A percentile compares a stretch with the other conserved stretches of the same genome.
phyloP scores from a whole-genome alignment of 2,329 filamentous ascomycete genomes.

The Torrubiella hemipterigena region DNA sequence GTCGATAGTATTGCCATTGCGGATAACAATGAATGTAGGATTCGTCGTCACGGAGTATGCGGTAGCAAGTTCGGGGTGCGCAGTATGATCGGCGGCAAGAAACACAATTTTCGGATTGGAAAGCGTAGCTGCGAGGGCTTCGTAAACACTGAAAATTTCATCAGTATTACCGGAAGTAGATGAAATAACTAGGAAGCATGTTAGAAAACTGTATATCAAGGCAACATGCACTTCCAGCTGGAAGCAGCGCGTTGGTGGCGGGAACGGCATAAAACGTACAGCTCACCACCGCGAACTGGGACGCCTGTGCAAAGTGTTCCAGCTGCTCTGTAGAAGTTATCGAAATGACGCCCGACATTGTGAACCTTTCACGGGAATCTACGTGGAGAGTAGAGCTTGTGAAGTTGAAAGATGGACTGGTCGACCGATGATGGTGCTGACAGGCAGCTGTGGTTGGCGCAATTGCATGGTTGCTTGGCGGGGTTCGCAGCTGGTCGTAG shows the following conservation, averaged over 20 bases:
- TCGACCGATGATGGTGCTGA: too few relatives aligned
- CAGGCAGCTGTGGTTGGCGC: too few relatives aligned
- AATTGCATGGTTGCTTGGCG: too few relatives aligned
- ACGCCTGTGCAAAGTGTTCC: slow-evolving; percentile 53
- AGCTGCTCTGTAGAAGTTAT: slow-evolving; percentile 50
- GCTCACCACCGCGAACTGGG: slow-evolving; percentile 73
- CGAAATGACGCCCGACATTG: slow-evolving; percentile 13
- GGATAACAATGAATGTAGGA: slow-evolving; percentile 88
- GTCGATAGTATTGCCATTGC: slow-evolving; percentile 53
- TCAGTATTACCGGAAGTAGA: slow-evolving; percentile 81
- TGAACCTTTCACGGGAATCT: not conserved
- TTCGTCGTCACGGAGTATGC: slow-evolving; percentile 65
- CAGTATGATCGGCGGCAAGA: slow-evolving; percentile 75
- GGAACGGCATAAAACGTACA: slow-evolving; percentile 48
- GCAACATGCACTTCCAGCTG: slow-evolving; percentile 6
- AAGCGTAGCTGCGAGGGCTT: slow-evolving; percentile 59
- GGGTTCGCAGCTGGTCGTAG: too few relatives aligned
- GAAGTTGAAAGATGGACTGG: too few relatives aligned
- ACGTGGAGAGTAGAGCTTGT: not conserved
- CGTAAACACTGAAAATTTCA: slow-evolving; percentile 71
- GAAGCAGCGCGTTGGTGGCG: slow-evolving; percentile 1
- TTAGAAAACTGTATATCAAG: slow-evolving; percentile 2
- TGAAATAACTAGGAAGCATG: slow-evolving; percentile 58
- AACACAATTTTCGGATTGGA: slow-evolving; percentile 67
- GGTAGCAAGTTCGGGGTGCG: slow-evolving; percentile 59